Evolutionary conservation across 2,329 filamentous ascomycete genomes (phyloP).

Genomic region (Fusarium sp.): DNA sequence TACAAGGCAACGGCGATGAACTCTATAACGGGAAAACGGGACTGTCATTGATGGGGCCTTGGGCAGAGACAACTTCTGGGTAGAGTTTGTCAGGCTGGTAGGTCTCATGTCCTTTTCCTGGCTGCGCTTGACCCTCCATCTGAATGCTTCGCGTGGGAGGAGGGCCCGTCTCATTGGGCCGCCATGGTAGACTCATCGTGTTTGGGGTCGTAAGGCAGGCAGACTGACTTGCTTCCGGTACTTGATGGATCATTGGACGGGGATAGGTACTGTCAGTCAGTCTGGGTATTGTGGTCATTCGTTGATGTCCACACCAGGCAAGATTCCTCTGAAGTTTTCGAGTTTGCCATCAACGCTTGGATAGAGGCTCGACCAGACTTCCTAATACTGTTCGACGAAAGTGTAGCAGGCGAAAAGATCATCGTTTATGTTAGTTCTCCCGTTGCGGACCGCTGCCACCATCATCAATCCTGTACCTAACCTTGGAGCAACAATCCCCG

Average conservation of each 20-base stretch:
- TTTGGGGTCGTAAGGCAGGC: constrained; percentile 29
- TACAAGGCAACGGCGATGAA: neutral
- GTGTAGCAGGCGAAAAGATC: constrained; percentile 9
- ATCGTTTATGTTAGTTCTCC: constrained; percentile 31
- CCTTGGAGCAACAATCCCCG: constrained; percentile 23
- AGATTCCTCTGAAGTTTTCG: neutral
- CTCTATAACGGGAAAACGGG: constrained; percentile 2
- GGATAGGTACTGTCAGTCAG: neutral
- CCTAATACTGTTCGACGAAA: constrained; percentile 1
- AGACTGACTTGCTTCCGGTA: constrained; percentile 23
- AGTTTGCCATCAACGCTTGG: neutral
- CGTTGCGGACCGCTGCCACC: constrained; percentile 40
- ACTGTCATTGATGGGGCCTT: constrained; percentile 15
- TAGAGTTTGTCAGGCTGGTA: constrained; percentile 29
- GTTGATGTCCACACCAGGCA: neutral
- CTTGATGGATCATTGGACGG: constrained; percentile 17
- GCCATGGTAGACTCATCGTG: constrained; percentile 34
- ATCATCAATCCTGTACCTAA: constrained; percentile 12
- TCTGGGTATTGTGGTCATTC: constrained; percentile 1
- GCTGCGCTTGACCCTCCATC: constrained; percentile 41
- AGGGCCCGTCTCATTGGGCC: constrained; percentile 37
- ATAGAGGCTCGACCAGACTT: neutral
- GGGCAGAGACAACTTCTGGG: constrained; percentile 25
- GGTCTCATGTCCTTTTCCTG: constrained; percentile 41
- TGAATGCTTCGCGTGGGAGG: constrained; percentile 38